Conservation (phyloP, 1,139 yeast genomes). For the Tardiomyces blankii region DNA sequence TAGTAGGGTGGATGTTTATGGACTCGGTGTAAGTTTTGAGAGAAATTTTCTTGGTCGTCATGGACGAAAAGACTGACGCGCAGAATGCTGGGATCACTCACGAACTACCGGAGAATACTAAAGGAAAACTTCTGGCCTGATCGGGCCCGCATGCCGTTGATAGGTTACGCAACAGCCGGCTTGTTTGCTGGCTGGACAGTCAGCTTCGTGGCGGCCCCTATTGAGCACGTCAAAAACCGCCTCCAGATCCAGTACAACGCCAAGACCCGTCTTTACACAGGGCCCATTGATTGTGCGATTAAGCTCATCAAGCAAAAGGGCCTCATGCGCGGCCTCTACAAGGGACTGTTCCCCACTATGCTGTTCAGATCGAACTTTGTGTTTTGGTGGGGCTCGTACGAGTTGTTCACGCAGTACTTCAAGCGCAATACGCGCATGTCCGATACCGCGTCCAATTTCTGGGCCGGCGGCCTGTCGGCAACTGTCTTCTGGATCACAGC, state of each 20-base stretch:
- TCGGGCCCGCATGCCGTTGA: conserved; percentile 48
- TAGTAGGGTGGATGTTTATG: conserved; percentile 90
- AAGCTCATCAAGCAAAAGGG: conserved; percentile 46
- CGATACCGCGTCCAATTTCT: conserved; percentile 64
- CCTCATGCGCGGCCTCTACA: conserved; percentile 64
- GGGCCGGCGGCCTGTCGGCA: conserved; percentile 86
- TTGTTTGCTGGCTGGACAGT: conserved; percentile 76
- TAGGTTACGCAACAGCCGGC: conserved; percentile 76
- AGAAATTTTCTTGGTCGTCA: neutral
- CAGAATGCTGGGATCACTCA: conserved; percentile 70
- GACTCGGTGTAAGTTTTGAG: conserved; percentile 36
- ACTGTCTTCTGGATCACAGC: conserved; percentile 83
- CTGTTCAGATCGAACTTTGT: conserved; percentile 77
- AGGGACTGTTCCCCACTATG: conserved; percentile 79
- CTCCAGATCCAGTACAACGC: conserved; percentile 86
- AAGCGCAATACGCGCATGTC: conserved; percentile 51
- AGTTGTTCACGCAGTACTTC: conserved; percentile 60
- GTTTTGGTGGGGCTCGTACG: conserved; percentile 94
- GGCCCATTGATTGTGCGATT: conserved; percentile 63
- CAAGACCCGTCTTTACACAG: conserved; percentile 51
- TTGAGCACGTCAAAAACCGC: conserved; percentile 81
- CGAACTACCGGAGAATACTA: conserved; percentile 57
- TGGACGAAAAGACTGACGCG: conserved; percentile 2
- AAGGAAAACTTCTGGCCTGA: conserved; percentile 54
- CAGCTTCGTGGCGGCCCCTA: conserved; percentile 88